Conservation (phyloP, 2,329 filamentous ascomycete genomes). For the Blastomyces silverae region DNA sequence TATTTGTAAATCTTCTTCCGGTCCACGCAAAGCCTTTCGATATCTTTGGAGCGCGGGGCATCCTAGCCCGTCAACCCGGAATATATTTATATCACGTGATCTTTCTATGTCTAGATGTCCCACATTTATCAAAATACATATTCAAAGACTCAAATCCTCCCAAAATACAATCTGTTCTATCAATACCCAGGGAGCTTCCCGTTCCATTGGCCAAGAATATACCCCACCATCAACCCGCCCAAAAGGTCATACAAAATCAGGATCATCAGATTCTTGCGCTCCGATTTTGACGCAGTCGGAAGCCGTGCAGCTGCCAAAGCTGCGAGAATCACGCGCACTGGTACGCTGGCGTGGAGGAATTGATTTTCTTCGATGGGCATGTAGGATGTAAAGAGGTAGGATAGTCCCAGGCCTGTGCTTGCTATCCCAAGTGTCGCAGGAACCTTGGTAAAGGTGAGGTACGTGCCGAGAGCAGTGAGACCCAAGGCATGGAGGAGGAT, state of each 20-base stretch:
- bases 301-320: background rate
- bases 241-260: constrained; percentile 9
- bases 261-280: background rate
- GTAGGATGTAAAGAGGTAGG: constrained; percentile 10
- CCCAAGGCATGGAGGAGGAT: constrained; percentile 15
- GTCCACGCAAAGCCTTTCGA: background rate
- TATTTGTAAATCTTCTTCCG: background rate
- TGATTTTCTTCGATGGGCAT: constrained; percentile 12
- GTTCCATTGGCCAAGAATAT: constrained; percentile 3
- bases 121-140: background rate
- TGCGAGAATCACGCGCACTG: constrained; percentile 9
- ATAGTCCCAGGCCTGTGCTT: constrained; percentile 8
- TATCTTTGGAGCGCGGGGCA: background rate
- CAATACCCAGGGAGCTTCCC: constrained; percentile 11
- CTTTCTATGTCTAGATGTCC: background rate
- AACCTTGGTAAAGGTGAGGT: constrained; percentile 1
- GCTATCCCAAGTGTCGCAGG: background rate
- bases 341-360: constrained; percentile 13
- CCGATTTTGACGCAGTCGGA: constrained; percentile 1
- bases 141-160: background rate
- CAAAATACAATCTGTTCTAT: background rate
- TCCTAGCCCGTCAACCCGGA: no score
- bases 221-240: constrained; percentile 8
- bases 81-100: no score
- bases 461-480: background rate